Percentiles rank a stretch among this genome's conserved stretches.
Conservation (phyloP, 345 rosid genomes). For the Heritiera littoralis region DNA sequence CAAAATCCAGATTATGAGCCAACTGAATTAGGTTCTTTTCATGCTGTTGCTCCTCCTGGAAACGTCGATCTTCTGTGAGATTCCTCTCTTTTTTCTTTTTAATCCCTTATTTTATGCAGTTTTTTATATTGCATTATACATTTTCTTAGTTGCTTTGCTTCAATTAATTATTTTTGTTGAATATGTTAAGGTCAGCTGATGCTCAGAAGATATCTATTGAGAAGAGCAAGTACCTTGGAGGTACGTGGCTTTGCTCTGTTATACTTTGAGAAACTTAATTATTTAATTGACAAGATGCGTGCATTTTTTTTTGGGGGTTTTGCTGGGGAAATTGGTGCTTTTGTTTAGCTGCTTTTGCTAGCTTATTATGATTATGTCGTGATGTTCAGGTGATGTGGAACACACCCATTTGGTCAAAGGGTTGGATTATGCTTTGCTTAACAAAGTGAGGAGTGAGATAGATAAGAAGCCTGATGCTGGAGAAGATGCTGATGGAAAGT, state of each 20-base stretch:
- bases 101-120: not conserved
- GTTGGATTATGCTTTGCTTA: slow-evolving; percentile 86
- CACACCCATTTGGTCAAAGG: slow-evolving; percentile 99
- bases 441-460: slow-evolving; percentile 92
- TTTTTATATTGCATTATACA: not conserved
- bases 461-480: slow-evolving; percentile 79
- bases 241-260: slow-evolving; percentile 37
- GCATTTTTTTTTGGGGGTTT: not conserved
- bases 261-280: not conserved
- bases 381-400: slow-evolving; percentile 77
- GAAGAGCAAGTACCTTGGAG: slow-evolving; percentile 99
- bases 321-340: not conserved
- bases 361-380: slow-evolving; percentile 7
- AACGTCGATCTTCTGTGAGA: slow-evolving; percentile 62
- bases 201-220: slow-evolving; percentile 86
- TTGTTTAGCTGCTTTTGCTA: not conserved
- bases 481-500: slow-evolving; percentile 62
- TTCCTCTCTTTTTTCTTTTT: not conserved
- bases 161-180: not conserved
- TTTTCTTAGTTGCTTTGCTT: not conserved
- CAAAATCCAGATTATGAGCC: slow-evolving; percentile 96
- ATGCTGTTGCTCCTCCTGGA: slow-evolving; percentile 98
- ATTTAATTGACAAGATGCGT: not conserved
- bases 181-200: slow-evolving; percentile 56
- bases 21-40: slow-evolving; percentile 80